These are phyloP conservation scores for Spathaspora sp. DNA, from an alignment of 1,139 yeast species.

Conservation along the genomic window DNA sequence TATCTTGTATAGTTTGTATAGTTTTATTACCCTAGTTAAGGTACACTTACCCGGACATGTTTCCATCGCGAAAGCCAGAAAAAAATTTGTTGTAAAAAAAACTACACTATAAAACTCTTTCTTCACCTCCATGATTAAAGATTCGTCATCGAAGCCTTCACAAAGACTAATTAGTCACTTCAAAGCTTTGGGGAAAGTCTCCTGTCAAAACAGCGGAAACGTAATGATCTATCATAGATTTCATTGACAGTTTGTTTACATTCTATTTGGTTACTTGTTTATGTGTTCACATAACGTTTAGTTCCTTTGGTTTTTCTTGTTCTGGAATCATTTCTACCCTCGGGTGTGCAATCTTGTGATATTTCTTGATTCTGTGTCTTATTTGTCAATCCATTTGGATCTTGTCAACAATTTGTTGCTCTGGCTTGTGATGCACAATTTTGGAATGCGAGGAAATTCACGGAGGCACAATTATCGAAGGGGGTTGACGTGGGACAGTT, in stretches of 20 bases:
- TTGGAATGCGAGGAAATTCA: not conserved
- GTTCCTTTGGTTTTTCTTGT: not conserved
- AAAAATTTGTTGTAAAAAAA: not conserved
- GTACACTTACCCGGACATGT: not conserved
- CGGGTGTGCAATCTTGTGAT: not conserved
- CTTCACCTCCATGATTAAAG: constrained; percentile 64
- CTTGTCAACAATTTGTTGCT: constrained; percentile 13
- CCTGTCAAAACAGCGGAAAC: constrained; percentile 79
- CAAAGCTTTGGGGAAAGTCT: constrained; percentile 92
- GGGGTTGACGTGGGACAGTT: not conserved
- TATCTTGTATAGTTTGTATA: constrained; percentile 1
- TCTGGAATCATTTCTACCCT: not conserved
- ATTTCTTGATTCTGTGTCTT: not conserved
- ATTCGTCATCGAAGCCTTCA: constrained; percentile 85
- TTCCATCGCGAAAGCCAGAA: constrained; percentile 1
- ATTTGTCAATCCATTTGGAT: constrained; percentile 15
- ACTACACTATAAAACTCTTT: constrained; percentile 11
- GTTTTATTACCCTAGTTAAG: not conserved
- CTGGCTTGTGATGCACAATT: constrained; percentile 12
- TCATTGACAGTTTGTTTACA: constrained; percentile 21
- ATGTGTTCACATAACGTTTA: not conserved
- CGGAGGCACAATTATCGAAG: not conserved
- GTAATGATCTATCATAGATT: constrained; percentile 39
- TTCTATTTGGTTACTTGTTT: not conserved
- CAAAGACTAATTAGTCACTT: constrained; percentile 33